Percentiles rank a stretch among this genome's conserved stretches.
phyloP scores from a whole-genome alignment of 1,284 basidiomycete genomes.

The Sphagnurus paluster region DNA sequence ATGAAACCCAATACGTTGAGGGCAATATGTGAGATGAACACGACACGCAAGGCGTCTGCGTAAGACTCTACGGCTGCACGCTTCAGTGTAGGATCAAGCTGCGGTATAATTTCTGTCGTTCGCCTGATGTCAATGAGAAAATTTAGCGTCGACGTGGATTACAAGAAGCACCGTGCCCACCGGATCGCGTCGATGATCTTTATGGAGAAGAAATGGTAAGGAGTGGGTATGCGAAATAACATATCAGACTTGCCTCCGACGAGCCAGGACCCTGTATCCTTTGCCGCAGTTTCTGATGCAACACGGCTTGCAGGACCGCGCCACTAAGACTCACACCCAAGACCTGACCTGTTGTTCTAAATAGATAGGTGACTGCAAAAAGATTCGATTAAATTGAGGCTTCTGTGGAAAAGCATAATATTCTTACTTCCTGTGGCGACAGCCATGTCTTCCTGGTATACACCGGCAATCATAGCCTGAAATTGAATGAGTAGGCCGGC shows the following conservation, averaged over 20 bases:
- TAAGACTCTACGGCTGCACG: conserved; percentile 82
- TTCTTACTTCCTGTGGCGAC: conserved; percentile 84
- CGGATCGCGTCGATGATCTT: conserved; percentile 73
- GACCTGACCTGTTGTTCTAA: conserved; percentile 89
- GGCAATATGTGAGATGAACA: conserved; percentile 80
- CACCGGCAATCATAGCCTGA: conserved; percentile 83
- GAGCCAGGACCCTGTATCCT: conserved; percentile 77
- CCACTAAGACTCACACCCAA: conserved; percentile 86
- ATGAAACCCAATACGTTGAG: conserved; percentile 62
- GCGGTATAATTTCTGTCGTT: conserved; percentile 77
- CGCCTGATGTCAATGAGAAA: conserved; percentile 62
- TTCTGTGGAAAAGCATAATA: conserved; percentile 6
- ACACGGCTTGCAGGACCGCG: conserved; percentile 75
- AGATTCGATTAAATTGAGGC: conserved; percentile 9
- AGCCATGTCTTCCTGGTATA: conserved; percentile 80
- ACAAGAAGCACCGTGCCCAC: conserved; percentile 35
- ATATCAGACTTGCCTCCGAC: conserved; percentile 53
- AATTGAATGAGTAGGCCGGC: conserved; percentile 10
- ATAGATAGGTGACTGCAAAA: conserved; percentile 80
- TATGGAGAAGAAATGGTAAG: conserved; percentile 21
- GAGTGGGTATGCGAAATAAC: conserved; percentile 21
- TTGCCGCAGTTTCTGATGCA: conserved; percentile 64
- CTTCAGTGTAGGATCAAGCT: conserved; percentile 60
- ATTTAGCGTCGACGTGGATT: conserved; percentile 10
- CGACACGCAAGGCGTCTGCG: conserved; percentile 77